Evolutionary conservation across 2,329 filamentous ascomycete genomes (phyloP), one percentile per base, ranked within the genome.

Genomic region (Aspergillus transmontanensis): DNA sequence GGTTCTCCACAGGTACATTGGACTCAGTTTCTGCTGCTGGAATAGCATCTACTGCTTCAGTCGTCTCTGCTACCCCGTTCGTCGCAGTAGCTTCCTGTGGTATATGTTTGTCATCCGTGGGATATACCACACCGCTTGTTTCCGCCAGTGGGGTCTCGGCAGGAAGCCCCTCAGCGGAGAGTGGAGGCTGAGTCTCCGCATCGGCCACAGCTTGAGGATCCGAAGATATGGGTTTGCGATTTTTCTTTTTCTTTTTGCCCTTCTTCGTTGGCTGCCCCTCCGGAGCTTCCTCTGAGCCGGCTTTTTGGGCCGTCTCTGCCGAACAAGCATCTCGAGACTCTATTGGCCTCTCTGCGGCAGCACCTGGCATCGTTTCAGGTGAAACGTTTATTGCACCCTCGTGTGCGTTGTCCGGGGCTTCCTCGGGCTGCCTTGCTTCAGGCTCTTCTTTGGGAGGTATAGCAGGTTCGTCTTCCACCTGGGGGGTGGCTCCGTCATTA

Each of bases 191-290:
- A 19, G 21, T 41, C 32, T 60, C 59, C 3, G 36, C 12, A 26
- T 65, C 53, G 14, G 63, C 54, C 41, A 68, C 66, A 41, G 56
- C 59, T 57, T 60, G 59, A 45, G 60, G 36, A 50, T 68, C 67
- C 39, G 66, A 46, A 48, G 39, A 51, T 16, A 48, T 30, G 26
- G 66, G 63, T 55, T 68, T 66, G 43, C 62, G 60, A 21, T 68
- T 71, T 26, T 68, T 73, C 62, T 70, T 71, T n/a, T 61, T 66
- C 43, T 68, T 71, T 57, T 71, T 69, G 26, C 63, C 63, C 58
- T 71, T 71, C 61, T 68, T 70, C 26, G 64, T 62, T 41, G 67
- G 30, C n/a, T 63, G 61, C 6, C 63, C 63, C 30, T 64, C 69
- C 30, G 36, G 30, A n/a, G 43, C 11, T 23, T 67, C 58, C 59